Percentiles rank a stretch among this genome's conserved stretches.
Evolutionary conservation across 495 filamentous ascomycete species (phyloP).

Genomic region (Penicillium bialowiezense): DNA sequence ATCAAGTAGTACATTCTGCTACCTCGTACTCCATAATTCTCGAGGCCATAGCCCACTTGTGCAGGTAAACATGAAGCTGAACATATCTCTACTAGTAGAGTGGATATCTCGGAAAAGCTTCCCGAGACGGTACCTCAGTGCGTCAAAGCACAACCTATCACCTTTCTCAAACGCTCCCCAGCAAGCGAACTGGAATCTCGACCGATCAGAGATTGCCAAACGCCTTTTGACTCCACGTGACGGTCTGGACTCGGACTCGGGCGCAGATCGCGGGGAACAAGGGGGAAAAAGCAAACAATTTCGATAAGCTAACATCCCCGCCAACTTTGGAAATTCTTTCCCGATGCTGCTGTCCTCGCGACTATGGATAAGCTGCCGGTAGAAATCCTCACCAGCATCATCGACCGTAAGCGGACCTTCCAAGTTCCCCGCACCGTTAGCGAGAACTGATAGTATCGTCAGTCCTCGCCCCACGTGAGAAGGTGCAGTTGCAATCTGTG

Average conservation of each 20-base stretch:
- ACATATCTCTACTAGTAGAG: too few species aligned
- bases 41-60: too few species aligned
- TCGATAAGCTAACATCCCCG: slow-evolving; percentile 8
- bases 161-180: background rate
- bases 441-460: slow-evolving; percentile 18
- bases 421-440: slow-evolving; percentile 28
- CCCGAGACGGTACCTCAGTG: background rate
- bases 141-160: slow-evolving; percentile 1
- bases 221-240: slow-evolving; percentile 23
- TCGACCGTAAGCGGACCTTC: slow-evolving; percentile 58
- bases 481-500: slow-evolving; percentile 68
- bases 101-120: slow-evolving; percentile 1
- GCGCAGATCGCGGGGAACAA: slow-evolving; percentile 20
- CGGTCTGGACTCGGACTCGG: slow-evolving; percentile 6
- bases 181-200: background rate
- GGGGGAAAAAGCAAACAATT: slow-evolving; percentile 2
- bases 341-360: slow-evolving; percentile 30
- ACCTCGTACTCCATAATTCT: too few species aligned
- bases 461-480: slow-evolving; percentile 69
- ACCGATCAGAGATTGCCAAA: background rate
- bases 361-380: slow-evolving; percentile 66
- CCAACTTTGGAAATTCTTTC: slow-evolving; percentile 7
- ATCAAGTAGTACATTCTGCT: too few species aligned
- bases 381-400: slow-evolving; percentile 73
- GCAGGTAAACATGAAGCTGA: too few species aligned